phyloP scores from a whole-genome alignment of 176 grass and related monocot species.

The Bothriochloa decipiens region DNA sequence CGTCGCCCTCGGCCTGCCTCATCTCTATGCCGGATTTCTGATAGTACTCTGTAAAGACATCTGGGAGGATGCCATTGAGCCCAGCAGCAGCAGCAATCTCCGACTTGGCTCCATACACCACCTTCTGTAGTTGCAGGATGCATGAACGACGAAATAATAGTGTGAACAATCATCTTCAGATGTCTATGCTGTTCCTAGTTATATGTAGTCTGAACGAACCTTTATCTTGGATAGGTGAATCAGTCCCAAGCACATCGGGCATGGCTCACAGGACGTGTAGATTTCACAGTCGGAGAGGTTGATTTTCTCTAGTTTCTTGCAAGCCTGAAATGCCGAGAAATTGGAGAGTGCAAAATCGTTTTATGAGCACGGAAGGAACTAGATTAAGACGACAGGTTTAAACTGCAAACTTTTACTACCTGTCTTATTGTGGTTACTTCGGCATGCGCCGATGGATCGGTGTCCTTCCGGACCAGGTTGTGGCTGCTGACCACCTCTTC shows the following conservation, averaged over 20 bases:
- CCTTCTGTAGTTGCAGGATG: conserved; percentile 8
- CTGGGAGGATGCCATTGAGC: not conserved
- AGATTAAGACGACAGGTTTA: not conserved
- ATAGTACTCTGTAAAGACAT: conserved; percentile 7
- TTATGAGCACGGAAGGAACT: not conserved
- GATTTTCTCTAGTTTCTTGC: conserved; percentile 64
- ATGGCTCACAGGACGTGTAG: conserved; percentile 76
- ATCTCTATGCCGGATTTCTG: not conserved
- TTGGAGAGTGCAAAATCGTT: not conserved
- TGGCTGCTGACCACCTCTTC: conserved; percentile 71
- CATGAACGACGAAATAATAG: not conserved
- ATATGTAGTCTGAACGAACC: conserved; percentile 27
- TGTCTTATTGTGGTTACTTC: conserved; percentile 81
- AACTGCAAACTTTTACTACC: conserved; percentile 23
- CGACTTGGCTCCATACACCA: conserved; percentile 32
- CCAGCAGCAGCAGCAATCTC: not conserved
- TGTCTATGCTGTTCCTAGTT: not conserved
- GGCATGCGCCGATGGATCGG: conserved; percentile 82
- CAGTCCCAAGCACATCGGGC: conserved; percentile 68
- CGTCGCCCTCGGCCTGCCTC: not conserved
- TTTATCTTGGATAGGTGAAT: conserved; percentile 67
- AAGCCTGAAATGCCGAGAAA: conserved; percentile 47
- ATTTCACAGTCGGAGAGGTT: conserved; percentile 74
- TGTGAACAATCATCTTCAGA: not conserved
- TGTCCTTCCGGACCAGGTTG: conserved; percentile 71